phyloP scores from a whole-genome alignment of 768 basidiomycete genomes.

The Postia placenta region DNA sequence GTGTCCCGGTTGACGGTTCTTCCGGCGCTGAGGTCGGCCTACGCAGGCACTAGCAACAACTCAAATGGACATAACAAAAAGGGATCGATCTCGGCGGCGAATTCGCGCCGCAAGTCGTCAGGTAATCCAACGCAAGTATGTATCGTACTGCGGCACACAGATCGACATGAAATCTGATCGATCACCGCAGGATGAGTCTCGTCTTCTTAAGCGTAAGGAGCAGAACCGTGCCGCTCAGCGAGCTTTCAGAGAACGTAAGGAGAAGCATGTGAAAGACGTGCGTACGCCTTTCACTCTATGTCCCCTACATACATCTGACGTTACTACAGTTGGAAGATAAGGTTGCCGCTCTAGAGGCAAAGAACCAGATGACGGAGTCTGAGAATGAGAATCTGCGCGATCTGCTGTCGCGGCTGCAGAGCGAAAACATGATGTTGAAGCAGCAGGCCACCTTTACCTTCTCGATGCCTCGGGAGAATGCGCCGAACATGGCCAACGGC shows the following conservation, averaged over 20 bases:
- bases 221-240: slow-evolving; percentile 97
- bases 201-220: slow-evolving; percentile 86
- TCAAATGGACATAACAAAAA: too few relatives aligned
- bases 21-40: slow-evolving; percentile 6
- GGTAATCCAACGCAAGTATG: slow-evolving; percentile 16
- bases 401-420: slow-evolving; percentile 75
- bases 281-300: slow-evolving; percentile 27
- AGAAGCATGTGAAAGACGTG: slow-evolving; percentile 95
- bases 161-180: too few relatives aligned
- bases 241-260: slow-evolving; percentile 95
- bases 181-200: slow-evolving; percentile 57
- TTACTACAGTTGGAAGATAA: slow-evolving; percentile 77
- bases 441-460: slow-evolving; percentile 83
- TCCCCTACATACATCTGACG: slow-evolving; percentile 1
- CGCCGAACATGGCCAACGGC: slow-evolving; percentile 15
- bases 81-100: slow-evolving; percentile 6
- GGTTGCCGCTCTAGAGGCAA: slow-evolving; percentile 78
- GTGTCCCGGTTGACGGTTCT: slow-evolving; percentile 1
- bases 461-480: slow-evolving; percentile 47
- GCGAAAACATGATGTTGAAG: slow-evolving; percentile 81
- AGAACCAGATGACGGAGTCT: slow-evolving; percentile 60
- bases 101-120: slow-evolving; percentile 17
- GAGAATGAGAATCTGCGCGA: slow-evolving; percentile 92
- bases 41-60: background rate
- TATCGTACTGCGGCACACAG: too few relatives aligned